Evolutionary conservation across 108 stramenopile species (phyloP).

Genomic region (Skeletonema menzelii): DNA sequence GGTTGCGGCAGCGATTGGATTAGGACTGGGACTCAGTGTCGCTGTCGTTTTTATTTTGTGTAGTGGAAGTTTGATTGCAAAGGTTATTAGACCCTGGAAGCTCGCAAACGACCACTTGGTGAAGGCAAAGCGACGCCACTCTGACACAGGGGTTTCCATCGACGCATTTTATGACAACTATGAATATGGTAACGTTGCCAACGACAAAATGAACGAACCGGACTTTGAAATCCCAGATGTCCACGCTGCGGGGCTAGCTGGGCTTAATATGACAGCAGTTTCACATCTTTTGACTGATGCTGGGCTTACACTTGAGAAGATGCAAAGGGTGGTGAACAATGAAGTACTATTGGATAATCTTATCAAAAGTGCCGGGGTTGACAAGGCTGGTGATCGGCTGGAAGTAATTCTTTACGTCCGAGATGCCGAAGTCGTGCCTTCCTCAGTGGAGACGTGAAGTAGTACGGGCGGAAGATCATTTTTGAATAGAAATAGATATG

Average conservation of each 20-base stretch:
- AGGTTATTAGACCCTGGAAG: background rate
- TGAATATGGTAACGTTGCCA: background rate
- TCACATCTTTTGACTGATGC: background rate
- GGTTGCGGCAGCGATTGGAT: background rate
- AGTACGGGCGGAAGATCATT: background rate
- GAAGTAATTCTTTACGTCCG: background rate
- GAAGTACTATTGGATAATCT: background rate
- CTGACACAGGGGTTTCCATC: background rate
- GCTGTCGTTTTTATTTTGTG: background rate
- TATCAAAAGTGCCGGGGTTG: background rate
- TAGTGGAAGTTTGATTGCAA: background rate
- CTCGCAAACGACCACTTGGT: background rate
- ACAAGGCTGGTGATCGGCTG: background rate
- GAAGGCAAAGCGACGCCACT: background rate
- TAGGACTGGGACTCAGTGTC: background rate
- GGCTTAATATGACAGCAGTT: background rate
- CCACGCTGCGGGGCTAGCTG: background rate
- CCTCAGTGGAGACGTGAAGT: background rate
- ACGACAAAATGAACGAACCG: background rate
- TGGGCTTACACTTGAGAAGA: background rate
- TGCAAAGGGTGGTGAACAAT: constrained; percentile 1
- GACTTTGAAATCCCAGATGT: background rate
- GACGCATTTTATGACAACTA: background rate
- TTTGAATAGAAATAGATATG: background rate
- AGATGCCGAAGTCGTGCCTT: background rate